These are phyloP conservation scores for Plasmodium yoelii DNA, from an alignment of 169 alveolate genomes.

Conservation along the genomic window DNA sequence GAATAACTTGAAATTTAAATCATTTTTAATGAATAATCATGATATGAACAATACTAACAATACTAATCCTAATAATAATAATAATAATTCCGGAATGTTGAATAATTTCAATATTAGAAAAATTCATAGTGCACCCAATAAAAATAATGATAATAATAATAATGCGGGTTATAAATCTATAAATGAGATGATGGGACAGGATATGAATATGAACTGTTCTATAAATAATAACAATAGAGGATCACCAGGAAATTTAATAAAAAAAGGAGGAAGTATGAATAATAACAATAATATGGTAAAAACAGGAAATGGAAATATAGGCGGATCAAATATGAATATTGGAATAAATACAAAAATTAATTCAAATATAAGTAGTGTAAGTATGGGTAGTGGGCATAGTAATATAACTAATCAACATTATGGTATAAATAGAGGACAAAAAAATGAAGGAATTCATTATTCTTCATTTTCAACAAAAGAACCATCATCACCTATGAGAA, in stretches of 20 bases:
- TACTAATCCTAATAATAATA: too few species aligned
- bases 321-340: neutral
- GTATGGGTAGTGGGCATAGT: neutral
- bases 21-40: conserved; percentile 15
- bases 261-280: neutral
- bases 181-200: conserved; percentile 20
- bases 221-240: conserved; percentile 20
- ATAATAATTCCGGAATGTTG: neutral
- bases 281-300: neutral
- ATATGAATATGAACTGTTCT: conserved; percentile 20
- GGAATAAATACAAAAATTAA: neutral
- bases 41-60: conserved; percentile 10
- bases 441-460: conserved; percentile 16
- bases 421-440: conserved; percentile 5
- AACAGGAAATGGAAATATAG: neutral
- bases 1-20: conserved; percentile 25
- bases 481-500: conserved; percentile 44
- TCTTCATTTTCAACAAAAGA: conserved; percentile 28
- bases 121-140: conserved; percentile 16
- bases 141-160: conserved; percentile 2
- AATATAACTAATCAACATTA: conserved; percentile 6
- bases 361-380: conserved; percentile 2
- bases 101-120: conserved; percentile 22
- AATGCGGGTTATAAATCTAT: conserved; percentile 13
- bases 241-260: neutral